These are phyloP conservation scores for Fonsecaea multimorphosa DNA, from an alignment of 2,329 filamentous ascomycete species.

Conservation along the genomic window DNA sequence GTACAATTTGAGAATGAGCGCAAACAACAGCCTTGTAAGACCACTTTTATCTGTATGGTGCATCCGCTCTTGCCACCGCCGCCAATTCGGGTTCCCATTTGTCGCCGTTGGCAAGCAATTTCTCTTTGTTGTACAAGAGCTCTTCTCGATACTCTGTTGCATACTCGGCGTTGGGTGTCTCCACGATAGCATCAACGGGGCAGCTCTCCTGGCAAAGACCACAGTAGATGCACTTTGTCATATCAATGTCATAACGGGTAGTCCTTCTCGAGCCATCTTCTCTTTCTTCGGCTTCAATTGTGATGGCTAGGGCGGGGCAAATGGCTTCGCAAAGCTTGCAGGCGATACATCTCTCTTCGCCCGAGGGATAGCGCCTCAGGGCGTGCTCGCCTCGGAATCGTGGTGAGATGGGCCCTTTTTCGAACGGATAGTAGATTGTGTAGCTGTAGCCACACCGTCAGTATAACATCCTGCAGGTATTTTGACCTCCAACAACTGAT, in stretches of 20 bases:
- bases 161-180: slow-evolving; percentile 76
- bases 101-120: slow-evolving; percentile 85
- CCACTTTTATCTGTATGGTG: slow-evolving; percentile 76
- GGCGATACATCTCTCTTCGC: slow-evolving; percentile 98
- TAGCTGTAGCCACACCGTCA: slow-evolving; percentile 64
- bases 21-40: neutral
- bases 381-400: slow-evolving; percentile 98
- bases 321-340: slow-evolving; percentile 99
- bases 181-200: slow-evolving; percentile 92
- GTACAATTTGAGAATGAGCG: slow-evolving; percentile 25
- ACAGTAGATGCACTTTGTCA: slow-evolving; percentile 99
- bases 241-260: slow-evolving; percentile 98
- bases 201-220: slow-evolving; percentile 99
- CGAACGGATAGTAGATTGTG: slow-evolving; percentile 98
- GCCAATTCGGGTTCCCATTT: slow-evolving; percentile 98
- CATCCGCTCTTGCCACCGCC: slow-evolving; percentile 87
- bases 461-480: neutral
- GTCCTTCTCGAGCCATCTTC: slow-evolving; percentile 94
- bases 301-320: slow-evolving; percentile 97
- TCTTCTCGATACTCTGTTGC: slow-evolving; percentile 85
- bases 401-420: slow-evolving; percentile 97
- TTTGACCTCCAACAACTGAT: neutral
- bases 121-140: slow-evolving; percentile 97
- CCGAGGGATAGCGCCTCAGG: slow-evolving; percentile 91
- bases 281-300: slow-evolving; percentile 98